These are phyloP conservation scores for Pythium rhizo-oryzae DNA, from an alignment of 352 stramenopile species.

Conservation along the genomic window DNA sequence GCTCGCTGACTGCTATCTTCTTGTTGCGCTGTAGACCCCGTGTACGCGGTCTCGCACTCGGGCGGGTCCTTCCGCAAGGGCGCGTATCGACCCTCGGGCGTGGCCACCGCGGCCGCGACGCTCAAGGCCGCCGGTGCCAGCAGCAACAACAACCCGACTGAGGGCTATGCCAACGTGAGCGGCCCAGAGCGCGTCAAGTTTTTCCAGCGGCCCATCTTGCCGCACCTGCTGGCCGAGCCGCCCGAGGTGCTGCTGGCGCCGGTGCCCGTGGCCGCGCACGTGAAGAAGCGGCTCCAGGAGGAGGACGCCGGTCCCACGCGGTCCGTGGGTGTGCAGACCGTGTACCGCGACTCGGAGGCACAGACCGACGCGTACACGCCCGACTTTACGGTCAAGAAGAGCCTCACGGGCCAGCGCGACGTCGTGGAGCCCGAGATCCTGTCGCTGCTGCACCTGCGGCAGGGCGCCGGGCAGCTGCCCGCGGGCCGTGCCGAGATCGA, in stretches of 20 bases:
- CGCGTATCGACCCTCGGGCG: slow-evolving; percentile 15
- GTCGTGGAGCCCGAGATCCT: slow-evolving; percentile 81
- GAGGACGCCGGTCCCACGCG: slow-evolving; percentile 48
- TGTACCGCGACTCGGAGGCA: slow-evolving; percentile 92
- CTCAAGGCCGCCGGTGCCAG: slow-evolving; percentile 30
- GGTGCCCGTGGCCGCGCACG: slow-evolving; percentile 28
- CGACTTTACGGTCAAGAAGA: slow-evolving; percentile 86
- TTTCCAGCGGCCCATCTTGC: slow-evolving; percentile 89
- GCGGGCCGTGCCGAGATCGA: slow-evolving; percentile 85
- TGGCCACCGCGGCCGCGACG: slow-evolving; percentile 28
- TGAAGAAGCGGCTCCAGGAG: slow-evolving; percentile 41
- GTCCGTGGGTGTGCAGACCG: slow-evolving; percentile 88
- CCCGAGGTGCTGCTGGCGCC: slow-evolving; percentile 89
- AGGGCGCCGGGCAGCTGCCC: slow-evolving; percentile 72
- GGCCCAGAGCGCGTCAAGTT: slow-evolving; percentile 87
- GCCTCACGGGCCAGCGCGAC: slow-evolving; percentile 32
- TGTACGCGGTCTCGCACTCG: slow-evolving; percentile 78
- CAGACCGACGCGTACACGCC: slow-evolving; percentile 95
- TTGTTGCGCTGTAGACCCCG: slow-evolving; percentile 42
- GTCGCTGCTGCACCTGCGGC: slow-evolving; percentile 70
- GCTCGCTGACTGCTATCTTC: neutral
- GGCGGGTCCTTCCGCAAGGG: slow-evolving; percentile 64
- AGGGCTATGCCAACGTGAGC: slow-evolving; percentile 53
- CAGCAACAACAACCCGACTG: slow-evolving; percentile 26
- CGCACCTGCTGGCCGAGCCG: slow-evolving; percentile 83